phyloP scores from a whole-genome alignment of 2,329 filamentous ascomycete species.

The Cordyceps militaris region DNA sequence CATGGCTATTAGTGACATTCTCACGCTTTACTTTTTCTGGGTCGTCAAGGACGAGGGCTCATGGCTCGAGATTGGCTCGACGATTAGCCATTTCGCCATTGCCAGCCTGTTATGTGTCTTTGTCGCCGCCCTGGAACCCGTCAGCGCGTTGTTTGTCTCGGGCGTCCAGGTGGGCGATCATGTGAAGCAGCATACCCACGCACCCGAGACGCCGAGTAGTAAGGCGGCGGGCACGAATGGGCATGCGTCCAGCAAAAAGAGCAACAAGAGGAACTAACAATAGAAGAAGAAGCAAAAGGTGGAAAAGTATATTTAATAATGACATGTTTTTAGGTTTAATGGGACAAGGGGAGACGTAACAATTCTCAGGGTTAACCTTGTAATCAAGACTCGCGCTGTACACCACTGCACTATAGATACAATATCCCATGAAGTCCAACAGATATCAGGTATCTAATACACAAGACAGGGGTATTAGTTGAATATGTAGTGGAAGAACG shows the following conservation, averaged over 20 bases:
- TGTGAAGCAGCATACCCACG: neutral
- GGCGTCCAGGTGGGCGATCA: constrained; percentile 61
- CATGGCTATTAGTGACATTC: constrained; percentile 82
- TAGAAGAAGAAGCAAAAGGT: neutral
- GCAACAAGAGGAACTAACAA: constrained; percentile 9
- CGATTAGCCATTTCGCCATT: constrained; percentile 92
- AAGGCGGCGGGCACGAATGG: neutral
- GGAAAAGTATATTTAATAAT: neutral
- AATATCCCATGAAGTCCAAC: neutral
- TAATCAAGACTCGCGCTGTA: neutral
- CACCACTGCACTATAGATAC: neutral
- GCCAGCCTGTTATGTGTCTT: constrained; percentile 86
- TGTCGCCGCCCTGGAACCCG: constrained; percentile 76
- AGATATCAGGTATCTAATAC: neutral
- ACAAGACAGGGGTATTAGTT: neutral
- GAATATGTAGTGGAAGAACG: neutral
- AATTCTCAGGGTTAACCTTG: neutral
- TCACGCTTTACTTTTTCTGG: constrained; percentile 97
- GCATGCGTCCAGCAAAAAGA: neutral
- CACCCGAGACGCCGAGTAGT: neutral
- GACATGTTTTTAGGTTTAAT: neutral
- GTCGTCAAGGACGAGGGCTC: constrained; percentile 93
- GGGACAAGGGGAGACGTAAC: neutral
- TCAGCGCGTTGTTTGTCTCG: constrained; percentile 74
- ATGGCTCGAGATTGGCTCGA: constrained; percentile 96